These are phyloP conservation scores for Boletellus emodensis DNA, from an alignment of 768 basidiomycete genomes.

Conservation along the genomic window DNA sequence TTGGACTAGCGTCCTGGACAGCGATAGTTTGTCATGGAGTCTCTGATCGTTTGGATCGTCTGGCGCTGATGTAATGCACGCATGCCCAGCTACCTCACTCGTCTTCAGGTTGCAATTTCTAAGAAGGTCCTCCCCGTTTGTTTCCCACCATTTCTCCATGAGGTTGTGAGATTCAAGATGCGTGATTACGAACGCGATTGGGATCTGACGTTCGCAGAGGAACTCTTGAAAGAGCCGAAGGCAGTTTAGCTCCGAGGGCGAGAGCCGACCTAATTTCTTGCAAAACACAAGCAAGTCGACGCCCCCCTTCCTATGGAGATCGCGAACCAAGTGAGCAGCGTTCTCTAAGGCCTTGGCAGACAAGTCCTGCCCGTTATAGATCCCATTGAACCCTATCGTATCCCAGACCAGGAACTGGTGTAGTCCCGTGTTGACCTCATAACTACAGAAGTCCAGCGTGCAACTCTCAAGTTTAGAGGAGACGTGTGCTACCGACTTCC, in stretches of 20 bases:
- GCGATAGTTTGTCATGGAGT: conserved; percentile 4
- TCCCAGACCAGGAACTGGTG: conserved; percentile 30
- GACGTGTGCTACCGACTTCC: conserved; percentile 16
- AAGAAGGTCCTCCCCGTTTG: conserved; percentile 15
- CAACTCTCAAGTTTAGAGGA: conserved; percentile 29
- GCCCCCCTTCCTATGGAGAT: conserved; percentile 28
- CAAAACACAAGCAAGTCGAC: conserved; percentile 39
- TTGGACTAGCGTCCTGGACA: conserved; percentile 15
- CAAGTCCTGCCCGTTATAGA: conserved; percentile 1
- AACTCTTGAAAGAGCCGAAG: conserved; percentile 36
- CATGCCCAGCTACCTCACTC: conserved; percentile 21
- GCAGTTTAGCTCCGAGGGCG: conserved; percentile 23
- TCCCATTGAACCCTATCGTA: conserved; percentile 30
- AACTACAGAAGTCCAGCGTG: conserved; percentile 29
- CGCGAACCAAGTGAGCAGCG: conserved; percentile 28
- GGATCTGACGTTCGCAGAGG: conserved; percentile 36
- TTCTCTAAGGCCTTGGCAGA: conserved; percentile 21
- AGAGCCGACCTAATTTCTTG: conserved; percentile 30
- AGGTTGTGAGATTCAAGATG: conserved; percentile 30
- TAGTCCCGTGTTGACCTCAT: conserved; percentile 21
- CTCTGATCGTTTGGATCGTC: not conserved
- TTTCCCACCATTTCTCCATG: conserved; percentile 35
- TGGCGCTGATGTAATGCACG: conserved; percentile 26
- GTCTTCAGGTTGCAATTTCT: conserved; percentile 7
- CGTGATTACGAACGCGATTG: conserved; percentile 38